Percentiles rank a stretch among this genome's conserved stretches.
Conservation (phyloP, 768 basidiomycete species). For the Saitozyma podzolica region DNA sequence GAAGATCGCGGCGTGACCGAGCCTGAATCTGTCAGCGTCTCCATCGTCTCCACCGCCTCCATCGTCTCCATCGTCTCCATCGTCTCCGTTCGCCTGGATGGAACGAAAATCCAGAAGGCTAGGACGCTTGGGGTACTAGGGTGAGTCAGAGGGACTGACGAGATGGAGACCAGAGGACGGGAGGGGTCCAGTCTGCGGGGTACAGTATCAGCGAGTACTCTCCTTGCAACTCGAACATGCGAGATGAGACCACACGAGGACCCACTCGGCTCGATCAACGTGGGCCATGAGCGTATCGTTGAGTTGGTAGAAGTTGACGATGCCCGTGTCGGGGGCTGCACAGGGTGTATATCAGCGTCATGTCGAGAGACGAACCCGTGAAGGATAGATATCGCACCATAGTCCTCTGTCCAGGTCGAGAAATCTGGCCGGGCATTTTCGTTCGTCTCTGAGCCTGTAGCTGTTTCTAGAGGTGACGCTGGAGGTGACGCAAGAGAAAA, state of each 20-base stretch:
- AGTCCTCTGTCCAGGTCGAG: constrained; percentile 72
- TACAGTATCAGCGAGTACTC: neutral
- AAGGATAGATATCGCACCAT: constrained; percentile 60
- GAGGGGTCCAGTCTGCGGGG: constrained; percentile 68
- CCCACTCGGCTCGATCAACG: constrained; percentile 85
- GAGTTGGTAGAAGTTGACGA: constrained; percentile 91
- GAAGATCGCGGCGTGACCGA: constrained; percentile 86
- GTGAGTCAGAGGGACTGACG: constrained; percentile 59
- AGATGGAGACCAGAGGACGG: constrained; percentile 88
- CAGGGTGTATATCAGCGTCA: neutral
- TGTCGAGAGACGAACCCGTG: neutral
- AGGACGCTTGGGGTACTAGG: neutral
- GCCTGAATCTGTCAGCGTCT: constrained; percentile 56
- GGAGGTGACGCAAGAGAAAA: too few relatives aligned
- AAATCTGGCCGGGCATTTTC: constrained; percentile 58
- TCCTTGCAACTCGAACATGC: neutral
- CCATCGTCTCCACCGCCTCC: neutral
- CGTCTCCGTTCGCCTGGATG: too few relatives aligned
- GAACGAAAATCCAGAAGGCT: too few relatives aligned
- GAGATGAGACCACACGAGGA: neutral
- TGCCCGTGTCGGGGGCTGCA: constrained; percentile 89
- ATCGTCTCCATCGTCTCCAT: too few relatives aligned
- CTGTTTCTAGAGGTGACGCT: too few relatives aligned
- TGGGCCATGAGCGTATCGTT: constrained; percentile 95
- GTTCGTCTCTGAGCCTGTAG: too few relatives aligned